Conservation (phyloP, 2,329 filamentous ascomycete genomes). For the Paraconiothyrium brasiliense region DNA sequence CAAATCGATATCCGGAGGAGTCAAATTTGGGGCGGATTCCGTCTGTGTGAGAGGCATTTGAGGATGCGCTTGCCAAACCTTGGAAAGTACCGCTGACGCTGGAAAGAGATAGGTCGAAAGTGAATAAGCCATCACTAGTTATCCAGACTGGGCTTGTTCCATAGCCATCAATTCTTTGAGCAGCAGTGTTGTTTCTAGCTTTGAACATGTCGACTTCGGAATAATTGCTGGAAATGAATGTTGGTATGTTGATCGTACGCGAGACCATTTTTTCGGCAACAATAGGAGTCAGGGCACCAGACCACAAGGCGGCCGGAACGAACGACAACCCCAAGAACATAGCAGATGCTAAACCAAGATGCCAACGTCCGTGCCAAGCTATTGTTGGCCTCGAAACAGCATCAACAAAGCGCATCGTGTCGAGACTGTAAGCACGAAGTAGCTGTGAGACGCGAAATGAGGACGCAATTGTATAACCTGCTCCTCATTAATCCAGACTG, state of each 20-base stretch:
- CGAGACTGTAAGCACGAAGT: constrained; percentile 4
- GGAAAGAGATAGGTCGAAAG: constrained; percentile 12
- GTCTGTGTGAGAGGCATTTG: constrained; percentile 8
- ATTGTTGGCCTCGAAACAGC: constrained; percentile 9
- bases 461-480: constrained; percentile 12
- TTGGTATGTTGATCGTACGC: constrained; percentile 12
- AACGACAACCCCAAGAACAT: constrained; percentile 15
- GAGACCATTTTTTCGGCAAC: constrained; percentile 12
- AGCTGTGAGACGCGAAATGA: constrained; percentile 14
- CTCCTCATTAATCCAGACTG: background rate
- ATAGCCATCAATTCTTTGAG: background rate
- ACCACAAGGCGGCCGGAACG: constrained; percentile 18
- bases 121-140: constrained; percentile 13
- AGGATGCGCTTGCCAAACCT: constrained; percentile 7
- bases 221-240: constrained; percentile 11
- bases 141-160: constrained; percentile 7
- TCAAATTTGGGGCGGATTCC: constrained; percentile 6
- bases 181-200: background rate
- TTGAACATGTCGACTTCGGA: constrained; percentile 5
- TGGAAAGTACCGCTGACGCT: constrained; percentile 13
- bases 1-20: constrained; percentile 13
- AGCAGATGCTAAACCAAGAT: background rate
- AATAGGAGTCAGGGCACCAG: constrained; percentile 17
- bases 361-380: constrained; percentile 13
- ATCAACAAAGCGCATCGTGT: constrained; percentile 15